These are phyloP conservation scores for Ustilago sp. DNA, from an alignment of 1,284 basidiomycete species.

Conservation along the genomic window DNA sequence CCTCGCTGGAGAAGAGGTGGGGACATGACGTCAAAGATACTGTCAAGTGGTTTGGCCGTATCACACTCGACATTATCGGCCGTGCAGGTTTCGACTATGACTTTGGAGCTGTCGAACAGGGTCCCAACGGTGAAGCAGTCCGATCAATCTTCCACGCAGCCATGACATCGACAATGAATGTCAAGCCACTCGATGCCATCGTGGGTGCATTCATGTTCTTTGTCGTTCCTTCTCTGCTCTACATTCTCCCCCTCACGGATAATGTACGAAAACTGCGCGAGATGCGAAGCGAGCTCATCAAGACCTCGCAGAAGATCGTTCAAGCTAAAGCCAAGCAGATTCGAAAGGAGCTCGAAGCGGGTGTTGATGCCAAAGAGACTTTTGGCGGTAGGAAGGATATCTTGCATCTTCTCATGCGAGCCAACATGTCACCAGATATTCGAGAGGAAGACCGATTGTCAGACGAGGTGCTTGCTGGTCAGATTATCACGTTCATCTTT, in stretches of 20 bases:
- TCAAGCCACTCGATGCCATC: slow-evolving; percentile 39
- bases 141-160: slow-evolving; percentile 48
- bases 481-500: slow-evolving; percentile 65
- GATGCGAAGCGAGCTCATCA: slow-evolving; percentile 49
- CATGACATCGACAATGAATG: slow-evolving; percentile 54
- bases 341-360: slow-evolving; percentile 46
- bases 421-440: slow-evolving; percentile 54
- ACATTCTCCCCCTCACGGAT: slow-evolving; percentile 48
- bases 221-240: slow-evolving; percentile 47
- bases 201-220: slow-evolving; percentile 54
- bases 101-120: slow-evolving; percentile 51
- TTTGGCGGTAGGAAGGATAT: slow-evolving; percentile 54
- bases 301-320: slow-evolving; percentile 44
- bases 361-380: slow-evolving; percentile 45
- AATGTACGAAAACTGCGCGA: slow-evolving; percentile 46
- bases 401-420: slow-evolving; percentile 48
- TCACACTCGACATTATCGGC: slow-evolving; percentile 55
- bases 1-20: slow-evolving; percentile 37
- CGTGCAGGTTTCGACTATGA: slow-evolving; percentile 54
- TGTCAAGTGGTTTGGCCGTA: slow-evolving; percentile 50
- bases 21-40: slow-evolving; percentile 33
- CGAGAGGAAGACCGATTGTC: slow-evolving; percentile 39
- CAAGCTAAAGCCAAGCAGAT: slow-evolving; percentile 41
- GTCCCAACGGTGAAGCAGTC: slow-evolving; percentile 47
- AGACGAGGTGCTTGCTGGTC: slow-evolving; percentile 55